Evolutionary conservation across 1,284 basidiomycete species (phyloP).

Genomic region (Cystobasidium pallidum): DNA sequence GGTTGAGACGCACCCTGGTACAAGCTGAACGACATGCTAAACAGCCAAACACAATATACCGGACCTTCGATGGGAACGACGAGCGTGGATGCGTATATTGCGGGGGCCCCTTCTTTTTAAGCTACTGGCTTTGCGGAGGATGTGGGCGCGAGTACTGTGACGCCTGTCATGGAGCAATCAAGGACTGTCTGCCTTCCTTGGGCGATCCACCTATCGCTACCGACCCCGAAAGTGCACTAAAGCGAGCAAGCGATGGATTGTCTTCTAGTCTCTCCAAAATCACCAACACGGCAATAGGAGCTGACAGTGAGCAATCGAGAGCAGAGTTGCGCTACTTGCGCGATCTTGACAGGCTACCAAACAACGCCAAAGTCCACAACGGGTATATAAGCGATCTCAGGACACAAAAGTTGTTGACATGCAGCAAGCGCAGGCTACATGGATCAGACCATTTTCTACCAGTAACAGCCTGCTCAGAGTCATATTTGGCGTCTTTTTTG

Average conservation of each 20-base stretch:
- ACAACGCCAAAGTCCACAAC: not conserved
- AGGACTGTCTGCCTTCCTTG: conserved; percentile 46
- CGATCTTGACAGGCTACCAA: not conserved
- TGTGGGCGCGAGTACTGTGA: conserved; percentile 89
- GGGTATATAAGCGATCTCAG: not conserved
- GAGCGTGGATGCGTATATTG: conserved; percentile 87
- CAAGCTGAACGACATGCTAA: conserved; percentile 68
- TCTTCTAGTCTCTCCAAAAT: not conserved
- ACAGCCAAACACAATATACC: conserved; percentile 67
- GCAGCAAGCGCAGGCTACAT: conserved; percentile 6
- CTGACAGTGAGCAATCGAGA: not conserved
- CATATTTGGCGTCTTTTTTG: not conserved
- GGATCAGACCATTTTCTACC: conserved; percentile 13
- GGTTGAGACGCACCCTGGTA: conserved; percentile 68
- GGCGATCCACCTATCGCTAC: conserved; percentile 8
- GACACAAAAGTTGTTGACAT: conserved; percentile 8
- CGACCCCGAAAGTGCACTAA: not conserved
- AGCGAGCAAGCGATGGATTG: too few species aligned
- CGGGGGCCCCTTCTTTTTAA: conserved; percentile 85
- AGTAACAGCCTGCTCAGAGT: not conserved
- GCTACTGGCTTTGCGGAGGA: conserved; percentile 82
- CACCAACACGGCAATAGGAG: not conserved
- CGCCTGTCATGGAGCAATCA: conserved; percentile 66
- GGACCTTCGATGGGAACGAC: conserved; percentile 74
- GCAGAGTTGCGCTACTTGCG: not conserved